Base-by-base conservation (phyloP, 2,329 filamentous ascomycete genomes). In the Elsinoe batatas region DNA sequence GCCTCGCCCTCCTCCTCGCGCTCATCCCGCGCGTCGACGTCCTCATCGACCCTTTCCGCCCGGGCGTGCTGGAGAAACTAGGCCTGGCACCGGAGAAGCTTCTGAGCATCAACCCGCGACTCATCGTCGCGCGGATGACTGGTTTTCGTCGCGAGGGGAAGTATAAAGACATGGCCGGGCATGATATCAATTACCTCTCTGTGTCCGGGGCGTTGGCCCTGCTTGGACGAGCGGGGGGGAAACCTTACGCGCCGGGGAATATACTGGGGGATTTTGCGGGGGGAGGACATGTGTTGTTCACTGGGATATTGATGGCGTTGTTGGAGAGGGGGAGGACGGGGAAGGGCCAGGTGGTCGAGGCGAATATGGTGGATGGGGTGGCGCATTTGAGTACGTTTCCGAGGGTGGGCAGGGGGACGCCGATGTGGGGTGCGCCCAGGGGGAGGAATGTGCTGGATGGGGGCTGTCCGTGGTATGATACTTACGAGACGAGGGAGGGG, bases 141-240 rank as follows among this genome's bases (percentile, higher is more conserved):
- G 91, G 91, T 0, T 97, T 96, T 70, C 79, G 91, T 11, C 78
- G 91, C 37, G 88, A 94, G 71, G 91, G 91, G 0, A 84, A 82
- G 64, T 97, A 95, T 71, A 81, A 80, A 47, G 73, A 79, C 64
- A 96, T 95, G 91, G 90, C 91, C 0, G 91, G 91, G 5, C 91
- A 96, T 67, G 91, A 96, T 68, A 95, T 96, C 69, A 96, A 97
- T 67, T 97, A 97, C 71, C 84, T 97, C 40, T 88, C 91, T 49
- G 88, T 95, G 0, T 87, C 85, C 0, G 91, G 91, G 0, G 84
- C 87, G 1, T 72, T 97, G 26, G 78, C 79, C 0, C 76, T 95
- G 71, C 79, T 97, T 2, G 91, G 91, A 0, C 76, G 86, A 0
- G 74, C 74, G 26, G 79, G 76, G 13, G 80, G 84, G 65, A 83